Evolutionary conservation across 768 basidiomycete genomes (phyloP), one percentile per base, ranked within the genome.

Genomic region (Pleurotus citrinopileatus): DNA sequence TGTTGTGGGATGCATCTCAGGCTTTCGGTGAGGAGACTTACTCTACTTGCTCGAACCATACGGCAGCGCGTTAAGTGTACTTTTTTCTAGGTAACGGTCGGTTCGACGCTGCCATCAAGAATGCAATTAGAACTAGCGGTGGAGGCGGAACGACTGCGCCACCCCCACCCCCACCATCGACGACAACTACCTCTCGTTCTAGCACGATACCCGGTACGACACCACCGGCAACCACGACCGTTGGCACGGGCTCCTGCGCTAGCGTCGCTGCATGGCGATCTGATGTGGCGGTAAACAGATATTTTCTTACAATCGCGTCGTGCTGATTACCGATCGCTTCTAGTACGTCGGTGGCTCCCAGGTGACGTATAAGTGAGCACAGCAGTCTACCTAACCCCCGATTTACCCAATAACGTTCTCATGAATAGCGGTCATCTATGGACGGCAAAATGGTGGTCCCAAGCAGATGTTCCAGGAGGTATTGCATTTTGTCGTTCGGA

Each of bases 371-470:
- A 57, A 65, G 77, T 78, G 46, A 52, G 75, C n/a, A n/a, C n/a
- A n/a, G n/a, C 54, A 9, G 32, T 34, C 32, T 10, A 34, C n/a
- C 32, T n/a, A 10, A 34, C 32, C 32, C n/a, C 32, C n/a, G n/a
- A n/a, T n/a, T n/a, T n/a, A n/a, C n/a, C n/a, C n/a, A n/a, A n/a
- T n/a, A n/a, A n/a, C n/a, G n/a, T n/a, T n/a, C n/a, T n/a, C n/a
- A n/a, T n/a, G n/a, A 26, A 19, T 44, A 80, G 80, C 51, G 76
- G 77, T 9, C 63, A 79, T 55, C 65, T 80, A 8, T 82, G 80
- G 80, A 73, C 68, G 1, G 78, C 79, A 3, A 61, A 70, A 50
- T 78, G 73, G 71, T 82, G 81, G 80, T 70, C 67, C 8, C 64
- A 77, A 38, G 61, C 63, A 60, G 71, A 72, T 52, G 48, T 46